Evolutionary conservation across 106 monocot species (phyloP).

Genomic region (Platanthera zijinensis): DNA sequence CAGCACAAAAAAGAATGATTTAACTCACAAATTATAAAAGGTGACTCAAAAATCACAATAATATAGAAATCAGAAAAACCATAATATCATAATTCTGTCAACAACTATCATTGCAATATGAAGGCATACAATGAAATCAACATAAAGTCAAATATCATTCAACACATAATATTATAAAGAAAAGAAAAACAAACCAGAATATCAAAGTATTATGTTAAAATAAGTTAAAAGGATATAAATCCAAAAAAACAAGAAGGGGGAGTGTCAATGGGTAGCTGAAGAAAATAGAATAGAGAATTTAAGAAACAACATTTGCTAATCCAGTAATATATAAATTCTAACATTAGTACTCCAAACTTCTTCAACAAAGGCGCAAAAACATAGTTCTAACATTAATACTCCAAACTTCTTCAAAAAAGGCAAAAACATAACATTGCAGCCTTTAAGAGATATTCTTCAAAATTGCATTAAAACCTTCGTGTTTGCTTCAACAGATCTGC

Average conservation of each 20-base stretch:
- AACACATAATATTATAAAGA: background rate
- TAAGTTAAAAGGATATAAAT: background rate
- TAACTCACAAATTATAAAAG: too few relatives aligned
- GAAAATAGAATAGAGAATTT: background rate
- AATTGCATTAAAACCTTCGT: conserved; percentile 2
- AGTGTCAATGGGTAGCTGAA: background rate
- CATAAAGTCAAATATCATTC: background rate
- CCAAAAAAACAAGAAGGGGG: background rate
- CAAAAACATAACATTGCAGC: background rate
- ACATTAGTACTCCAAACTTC: background rate
- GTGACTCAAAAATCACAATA: background rate
- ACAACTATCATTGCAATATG: background rate
- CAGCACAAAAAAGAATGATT: background rate
- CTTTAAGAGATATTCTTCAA: background rate
- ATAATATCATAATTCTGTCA: background rate
- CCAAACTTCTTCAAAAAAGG: too few relatives aligned
- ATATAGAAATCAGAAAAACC: background rate
- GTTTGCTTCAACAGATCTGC: conserved; percentile 11
- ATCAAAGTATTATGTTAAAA: background rate
- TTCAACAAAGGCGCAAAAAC: too few relatives aligned
- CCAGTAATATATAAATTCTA: background rate
- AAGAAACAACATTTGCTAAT: background rate
- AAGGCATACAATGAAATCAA: background rate
- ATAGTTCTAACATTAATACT: too few relatives aligned
- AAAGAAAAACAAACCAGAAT: background rate